phyloP scores from a whole-genome alignment of 805 yeast species.

The Hanseniaspora guilliermondii region DNA sequence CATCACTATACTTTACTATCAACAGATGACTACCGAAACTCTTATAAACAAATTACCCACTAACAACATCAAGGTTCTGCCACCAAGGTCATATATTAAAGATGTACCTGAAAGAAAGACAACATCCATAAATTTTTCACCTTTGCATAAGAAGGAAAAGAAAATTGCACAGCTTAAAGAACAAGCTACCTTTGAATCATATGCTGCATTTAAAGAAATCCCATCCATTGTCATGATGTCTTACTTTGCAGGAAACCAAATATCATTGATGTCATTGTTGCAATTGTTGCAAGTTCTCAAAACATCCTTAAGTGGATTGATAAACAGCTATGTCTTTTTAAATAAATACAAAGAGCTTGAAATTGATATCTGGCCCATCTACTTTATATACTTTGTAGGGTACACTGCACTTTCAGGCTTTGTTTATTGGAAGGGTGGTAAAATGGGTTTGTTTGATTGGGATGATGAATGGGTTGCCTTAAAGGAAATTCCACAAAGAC shows the following conservation, averaged over 20 bases:
- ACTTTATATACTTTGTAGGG: conserved; percentile 7
- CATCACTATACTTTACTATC: not conserved
- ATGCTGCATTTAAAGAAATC: conserved; percentile 12
- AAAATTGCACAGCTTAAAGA: conserved; percentile 5
- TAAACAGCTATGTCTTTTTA: not conserved
- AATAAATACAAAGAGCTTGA: conserved; percentile 10
- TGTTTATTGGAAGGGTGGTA: conserved; percentile 13
- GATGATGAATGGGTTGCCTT: conserved; percentile 9
- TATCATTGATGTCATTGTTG: conserved; percentile 8
- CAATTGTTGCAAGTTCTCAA: conserved; percentile 6
- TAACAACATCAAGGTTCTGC: not conserved
- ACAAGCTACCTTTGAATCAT: conserved; percentile 11
- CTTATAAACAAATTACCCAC: not conserved
- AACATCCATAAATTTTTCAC: not conserved
- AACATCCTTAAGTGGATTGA: conserved; percentile 3
- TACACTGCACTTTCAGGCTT: conserved; percentile 5
- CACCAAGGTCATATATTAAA: not conserved
- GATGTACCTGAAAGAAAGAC: conserved; percentile 10
- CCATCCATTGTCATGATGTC: conserved; percentile 13
- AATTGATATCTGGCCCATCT: conserved; percentile 11
- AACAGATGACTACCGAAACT: conserved; percentile 1
- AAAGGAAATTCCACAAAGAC: conserved; percentile 7
- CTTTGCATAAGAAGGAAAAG: conserved; percentile 1
- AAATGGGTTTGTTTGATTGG: conserved; percentile 13
- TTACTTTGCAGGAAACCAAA: conserved; percentile 10